Base-by-base conservation (phyloP, 1,284 basidiomycete genomes). In the Microbotryum intermedium region DNA sequence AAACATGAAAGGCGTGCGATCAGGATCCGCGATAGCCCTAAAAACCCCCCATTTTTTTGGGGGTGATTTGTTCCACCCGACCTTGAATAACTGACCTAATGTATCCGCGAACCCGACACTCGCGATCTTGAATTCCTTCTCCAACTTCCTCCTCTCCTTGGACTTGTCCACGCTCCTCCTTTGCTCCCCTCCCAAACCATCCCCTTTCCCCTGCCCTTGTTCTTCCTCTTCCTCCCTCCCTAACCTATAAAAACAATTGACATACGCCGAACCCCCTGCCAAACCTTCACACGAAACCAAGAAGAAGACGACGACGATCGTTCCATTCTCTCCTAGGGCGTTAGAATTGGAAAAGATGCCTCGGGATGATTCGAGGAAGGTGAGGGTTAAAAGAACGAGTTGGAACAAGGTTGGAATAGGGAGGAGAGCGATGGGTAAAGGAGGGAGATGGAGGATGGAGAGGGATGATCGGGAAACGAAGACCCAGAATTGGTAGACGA, bases 391-490 rank as follows among this genome's bases (percentile, higher is more conserved):
- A 29, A 72, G 59, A n/a, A 23, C n/a, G 45, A 70, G 54, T 57
- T 72, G 71, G 3, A 71, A 39, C 13, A 70, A 4, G 4, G 68
- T 67, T 2, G 90, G 91, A 1, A 87, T 71, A 16, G 87, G 79
- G 2, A 98, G 82, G 18, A 89, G 76, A 0, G 74, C 77, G 5
- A 77, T 72, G 0, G 93, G 91, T 7, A 97, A 79, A 0, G 94
- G 83, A 0, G 91, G 90, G 2, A 97, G 71, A 11, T 88, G 88
- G 50, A 97, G 75, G 50, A 78, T 68, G 1, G 90, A 89, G 54
- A 95, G 87, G 5, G 90, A 88, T 0, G 92, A 95, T 4, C 95
- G 87, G 1, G 93, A 97, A 62, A 97, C 73, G 77, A 98, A 98
- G 51, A 98, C 94, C 50, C 92, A 91, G 18, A 87, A 84, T 79